Conservation (phyloP, 805 yeast species). For the Kluyveromyces aestuarii region DNA sequence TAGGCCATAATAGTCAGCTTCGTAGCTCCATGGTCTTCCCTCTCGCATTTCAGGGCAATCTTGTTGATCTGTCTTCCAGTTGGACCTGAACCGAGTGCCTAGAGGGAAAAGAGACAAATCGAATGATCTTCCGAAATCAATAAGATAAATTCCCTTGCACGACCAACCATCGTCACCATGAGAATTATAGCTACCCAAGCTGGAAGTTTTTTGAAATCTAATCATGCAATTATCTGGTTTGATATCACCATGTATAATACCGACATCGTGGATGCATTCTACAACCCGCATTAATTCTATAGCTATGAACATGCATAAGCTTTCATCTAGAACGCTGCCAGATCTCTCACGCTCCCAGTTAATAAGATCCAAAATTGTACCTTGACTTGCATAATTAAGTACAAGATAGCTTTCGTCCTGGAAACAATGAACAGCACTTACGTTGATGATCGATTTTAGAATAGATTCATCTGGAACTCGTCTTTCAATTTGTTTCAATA, state of each 20-base stretch:
- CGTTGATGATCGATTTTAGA: slow-evolving; percentile 37
- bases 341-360: slow-evolving; percentile 35
- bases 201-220: slow-evolving; percentile 31
- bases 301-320: slow-evolving; percentile 51
- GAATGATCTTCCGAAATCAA: slow-evolving; percentile 77
- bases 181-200: slow-evolving; percentile 24
- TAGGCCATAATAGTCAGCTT: slow-evolving; percentile 76
- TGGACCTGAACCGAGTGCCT: slow-evolving; percentile 45
- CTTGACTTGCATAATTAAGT: slow-evolving; percentile 56
- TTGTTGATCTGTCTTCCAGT: slow-evolving; percentile 53
- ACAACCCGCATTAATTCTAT: slow-evolving; percentile 53
- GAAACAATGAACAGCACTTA: slow-evolving; percentile 44
- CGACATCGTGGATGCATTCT: slow-evolving; percentile 51
- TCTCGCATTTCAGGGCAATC: slow-evolving; percentile 67
- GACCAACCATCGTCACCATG: slow-evolving; percentile 39
- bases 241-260: slow-evolving; percentile 76
- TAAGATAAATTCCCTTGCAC: slow-evolving; percentile 47
- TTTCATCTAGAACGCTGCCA: slow-evolving; percentile 44
- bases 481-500: slow-evolving; percentile 47
- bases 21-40: slow-evolving; percentile 59
- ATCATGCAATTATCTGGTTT: slow-evolving; percentile 85
- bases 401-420: slow-evolving; percentile 62
- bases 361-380: slow-evolving; percentile 63
- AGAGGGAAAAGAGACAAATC: slow-evolving; percentile 52
- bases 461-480: slow-evolving; percentile 26